Base-by-base conservation (phyloP, 768 basidiomycete species). In the Brasilioporus rufonigricans region DNA sequence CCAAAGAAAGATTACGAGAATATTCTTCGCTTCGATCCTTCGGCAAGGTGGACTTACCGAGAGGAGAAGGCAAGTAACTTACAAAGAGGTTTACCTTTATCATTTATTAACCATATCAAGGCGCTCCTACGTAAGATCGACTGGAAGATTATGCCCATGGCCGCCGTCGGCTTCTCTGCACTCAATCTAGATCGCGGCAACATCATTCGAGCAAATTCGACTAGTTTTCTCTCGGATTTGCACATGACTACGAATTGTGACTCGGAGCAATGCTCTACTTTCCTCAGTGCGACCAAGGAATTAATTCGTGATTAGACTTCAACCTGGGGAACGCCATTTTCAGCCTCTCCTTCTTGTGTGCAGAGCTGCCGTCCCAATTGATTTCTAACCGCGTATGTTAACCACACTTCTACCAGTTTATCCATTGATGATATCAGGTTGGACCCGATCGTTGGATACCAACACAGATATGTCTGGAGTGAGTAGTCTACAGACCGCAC, bases 381-480 rank as follows among this genome's bases (percentile, higher is more conserved):
- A 68, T 86, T 39, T 84, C 82, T 1, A 86, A 86, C 66, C 74
- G 78, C 13, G 77, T 84, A 40, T 43, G 74, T 64, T 2, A 16
- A 14, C 38, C 10, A 14, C 19, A 23, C 49, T 3, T 7, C 6
- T 16, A n/a, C 12, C 44, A 19, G 31, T 32, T 33, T 39, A 2
- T 35, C 12, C n/a, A 31, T 21, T 60, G 46, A 51, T 19, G 16
- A 18, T 31, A 46, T 40, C 24, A 81, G 79, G 57, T 83, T 36
- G 84, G 85, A 3, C 83, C 84, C 4, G 84, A 86, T 65, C 76
- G 80, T 24, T 85, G 81, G 83, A 83, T 84, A 65, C 81, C 83
- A 6, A 77, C 74, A 1, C 82, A 84, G 63, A 81, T 84, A 71
- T 79, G 77, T 48, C 18, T 83, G 81, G 81, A 77, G 79, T 69